Evolutionary conservation across 2,329 filamentous ascomycete genomes (phyloP).

Genomic region (Scedosporium aurantiacum): DNA sequence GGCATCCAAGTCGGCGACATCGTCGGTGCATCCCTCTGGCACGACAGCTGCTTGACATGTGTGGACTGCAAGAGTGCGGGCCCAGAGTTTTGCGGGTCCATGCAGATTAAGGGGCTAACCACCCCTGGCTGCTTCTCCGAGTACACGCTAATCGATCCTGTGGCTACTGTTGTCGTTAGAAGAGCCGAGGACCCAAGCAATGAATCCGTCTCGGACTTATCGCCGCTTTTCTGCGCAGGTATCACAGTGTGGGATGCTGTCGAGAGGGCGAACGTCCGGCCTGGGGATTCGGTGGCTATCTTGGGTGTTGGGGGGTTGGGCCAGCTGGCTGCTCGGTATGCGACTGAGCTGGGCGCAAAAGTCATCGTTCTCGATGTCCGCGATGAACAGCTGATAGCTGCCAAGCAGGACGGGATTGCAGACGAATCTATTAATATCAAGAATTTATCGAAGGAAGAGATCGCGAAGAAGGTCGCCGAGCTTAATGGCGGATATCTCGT

Average conservation of each 20-base stretch:
- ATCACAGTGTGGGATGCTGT: conserved; percentile 16
- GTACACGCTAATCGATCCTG: conserved; percentile 1
- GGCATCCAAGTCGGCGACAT: conserved; percentile 66
- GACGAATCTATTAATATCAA: background rate
- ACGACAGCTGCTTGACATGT: conserved; percentile 61
- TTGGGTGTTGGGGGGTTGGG: conserved; percentile 44
- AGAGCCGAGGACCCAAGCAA: background rate
- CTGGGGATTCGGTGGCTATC: conserved; percentile 27
- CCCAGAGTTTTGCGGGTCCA: conserved; percentile 52
- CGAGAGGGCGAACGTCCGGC: conserved; percentile 11
- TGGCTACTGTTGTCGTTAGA: background rate
- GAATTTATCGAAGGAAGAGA: conserved; percentile 50
- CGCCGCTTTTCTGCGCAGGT: conserved; percentile 12
- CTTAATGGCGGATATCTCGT: conserved; percentile 24
- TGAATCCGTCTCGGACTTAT: background rate
- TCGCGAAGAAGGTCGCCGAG: conserved; percentile 72
- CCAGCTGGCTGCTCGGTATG: conserved; percentile 47
- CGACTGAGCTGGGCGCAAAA: conserved; percentile 47
- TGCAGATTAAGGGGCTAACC: background rate
- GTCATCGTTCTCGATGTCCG: conserved; percentile 13
- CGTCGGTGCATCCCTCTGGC: conserved; percentile 44
- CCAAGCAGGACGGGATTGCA: conserved; percentile 2
- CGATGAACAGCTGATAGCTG: conserved; percentile 1
- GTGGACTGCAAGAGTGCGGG: conserved; percentile 61
- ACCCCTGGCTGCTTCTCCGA: background rate